These are phyloP conservation scores for Umbelopsis isabellina DNA, from an alignment of 192 early-diverging fungal genomes.

Conservation along the genomic window DNA sequence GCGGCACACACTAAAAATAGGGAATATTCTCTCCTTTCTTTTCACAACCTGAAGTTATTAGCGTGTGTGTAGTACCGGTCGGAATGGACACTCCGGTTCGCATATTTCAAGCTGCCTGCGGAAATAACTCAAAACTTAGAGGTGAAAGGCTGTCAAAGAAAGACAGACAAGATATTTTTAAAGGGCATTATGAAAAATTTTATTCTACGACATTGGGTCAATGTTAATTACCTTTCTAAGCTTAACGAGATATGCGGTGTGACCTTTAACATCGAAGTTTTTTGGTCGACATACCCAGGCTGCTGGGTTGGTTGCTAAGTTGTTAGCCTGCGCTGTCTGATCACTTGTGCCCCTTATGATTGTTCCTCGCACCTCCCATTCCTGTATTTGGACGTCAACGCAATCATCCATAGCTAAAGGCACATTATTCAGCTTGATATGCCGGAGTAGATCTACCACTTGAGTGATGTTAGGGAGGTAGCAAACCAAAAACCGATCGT, in stretches of 20 bases:
- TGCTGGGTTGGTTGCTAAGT: background rate
- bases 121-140: too few relatives aligned
- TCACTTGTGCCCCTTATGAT: slow-evolving; percentile 41
- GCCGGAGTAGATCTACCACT: slow-evolving; percentile 48
- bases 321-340: background rate
- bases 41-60: too few relatives aligned
- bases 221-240: slow-evolving; percentile 39
- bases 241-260: slow-evolving; percentile 52
- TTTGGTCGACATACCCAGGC: slow-evolving; percentile 52
- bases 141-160: too few relatives aligned
- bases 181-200: too few relatives aligned
- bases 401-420: slow-evolving; percentile 45
- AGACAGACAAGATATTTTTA: too few relatives aligned
- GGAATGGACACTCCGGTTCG: too few relatives aligned
- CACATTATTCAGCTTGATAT: slow-evolving; percentile 28
- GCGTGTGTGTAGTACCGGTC: too few relatives aligned
- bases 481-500: slow-evolving; percentile 55
- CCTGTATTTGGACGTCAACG: slow-evolving; percentile 53
- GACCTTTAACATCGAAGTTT: slow-evolving; percentile 41
- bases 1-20: too few relatives aligned
- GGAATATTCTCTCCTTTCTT: too few relatives aligned
- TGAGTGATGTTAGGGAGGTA: slow-evolving; percentile 64
- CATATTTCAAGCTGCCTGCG: too few relatives aligned
- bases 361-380: slow-evolving; percentile 55
- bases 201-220: background rate